These are phyloP conservation scores for Colletotrichum tropicale DNA, from an alignment of 2,329 filamentous ascomycete species.

Conservation along the genomic window DNA sequence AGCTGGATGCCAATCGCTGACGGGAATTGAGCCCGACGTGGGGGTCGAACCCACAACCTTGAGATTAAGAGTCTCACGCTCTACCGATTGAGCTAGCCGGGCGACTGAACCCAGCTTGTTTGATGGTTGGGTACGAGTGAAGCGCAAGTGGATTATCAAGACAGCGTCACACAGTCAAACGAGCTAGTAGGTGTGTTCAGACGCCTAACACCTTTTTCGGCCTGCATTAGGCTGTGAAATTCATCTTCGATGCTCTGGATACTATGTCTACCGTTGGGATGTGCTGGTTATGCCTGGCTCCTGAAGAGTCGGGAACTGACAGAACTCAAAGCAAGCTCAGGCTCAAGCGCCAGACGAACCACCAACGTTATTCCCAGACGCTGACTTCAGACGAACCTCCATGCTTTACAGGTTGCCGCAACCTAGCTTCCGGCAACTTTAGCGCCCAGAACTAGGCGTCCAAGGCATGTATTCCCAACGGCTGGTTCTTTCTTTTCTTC, in stretches of 20 bases:
- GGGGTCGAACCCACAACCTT: slow-evolving; percentile 59
- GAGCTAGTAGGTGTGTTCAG: not conserved
- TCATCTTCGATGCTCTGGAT: not conserved
- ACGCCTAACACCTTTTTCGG: not conserved
- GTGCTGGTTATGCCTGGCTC: not conserved
- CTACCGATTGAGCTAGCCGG: slow-evolving; percentile 74
- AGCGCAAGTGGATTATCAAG: not conserved
- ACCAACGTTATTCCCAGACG: not conserved
- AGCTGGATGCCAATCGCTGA: not conserved
- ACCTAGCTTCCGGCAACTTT: not conserved
- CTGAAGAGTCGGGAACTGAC: not conserved
- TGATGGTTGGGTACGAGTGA: not conserved
- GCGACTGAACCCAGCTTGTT: slow-evolving; percentile 28
- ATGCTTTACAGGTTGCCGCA: not conserved
- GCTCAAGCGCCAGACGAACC: not conserved
- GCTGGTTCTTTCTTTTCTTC: too few species aligned
- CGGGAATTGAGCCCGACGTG: slow-evolving; percentile 19
- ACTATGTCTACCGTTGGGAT: not conserved
- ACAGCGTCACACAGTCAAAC: too few species aligned
- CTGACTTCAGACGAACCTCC: not conserved
- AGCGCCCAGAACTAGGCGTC: not conserved
- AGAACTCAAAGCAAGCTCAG: not conserved
- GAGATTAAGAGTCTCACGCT: slow-evolving; percentile 75
- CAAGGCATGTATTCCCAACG: not conserved
- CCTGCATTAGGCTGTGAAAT: not conserved